Conservation (phyloP, 1,284 basidiomycete genomes). For the Naganishia sp. region DNA sequence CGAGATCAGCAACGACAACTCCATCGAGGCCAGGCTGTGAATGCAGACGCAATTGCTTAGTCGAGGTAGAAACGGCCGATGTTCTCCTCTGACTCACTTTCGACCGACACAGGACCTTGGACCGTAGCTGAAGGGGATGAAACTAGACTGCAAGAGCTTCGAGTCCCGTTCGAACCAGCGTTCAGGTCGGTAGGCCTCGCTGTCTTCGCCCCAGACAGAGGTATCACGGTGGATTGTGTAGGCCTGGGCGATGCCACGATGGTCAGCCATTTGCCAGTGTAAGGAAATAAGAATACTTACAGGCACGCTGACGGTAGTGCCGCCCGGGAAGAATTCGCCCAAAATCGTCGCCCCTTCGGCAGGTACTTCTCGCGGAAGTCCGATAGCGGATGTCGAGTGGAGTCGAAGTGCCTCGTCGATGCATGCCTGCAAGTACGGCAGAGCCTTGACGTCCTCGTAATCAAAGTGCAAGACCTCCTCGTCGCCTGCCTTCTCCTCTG, state of each 20-base stretch:
- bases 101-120: constrained; percentile 42
- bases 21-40: constrained; percentile 33
- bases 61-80: background rate
- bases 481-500: constrained; percentile 50
- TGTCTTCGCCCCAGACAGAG: constrained; percentile 62
- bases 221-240: constrained; percentile 58
- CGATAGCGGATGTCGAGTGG: constrained; percentile 72
- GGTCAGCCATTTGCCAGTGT: background rate
- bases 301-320: constrained; percentile 36
- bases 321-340: constrained; percentile 35
- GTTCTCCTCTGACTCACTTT: constrained; percentile 30
- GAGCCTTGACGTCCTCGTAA: constrained; percentile 65
- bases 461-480: constrained; percentile 60
- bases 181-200: constrained; percentile 60
- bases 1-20: constrained; percentile 32
- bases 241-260: constrained; percentile 6
- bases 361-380: constrained; percentile 75
- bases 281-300: constrained; percentile 14
- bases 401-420: constrained; percentile 78
- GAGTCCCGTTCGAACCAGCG: constrained; percentile 38
- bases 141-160: constrained; percentile 35
- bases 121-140: constrained; percentile 41
- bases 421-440: constrained; percentile 75
- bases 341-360: constrained; percentile 33
- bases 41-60: background rate